Evolutionary conservation across 192 early-diverging fungal species (phyloP), one percentile per base, ranked within the genome.

Genomic region (Entophlyctis helioformis): DNA sequence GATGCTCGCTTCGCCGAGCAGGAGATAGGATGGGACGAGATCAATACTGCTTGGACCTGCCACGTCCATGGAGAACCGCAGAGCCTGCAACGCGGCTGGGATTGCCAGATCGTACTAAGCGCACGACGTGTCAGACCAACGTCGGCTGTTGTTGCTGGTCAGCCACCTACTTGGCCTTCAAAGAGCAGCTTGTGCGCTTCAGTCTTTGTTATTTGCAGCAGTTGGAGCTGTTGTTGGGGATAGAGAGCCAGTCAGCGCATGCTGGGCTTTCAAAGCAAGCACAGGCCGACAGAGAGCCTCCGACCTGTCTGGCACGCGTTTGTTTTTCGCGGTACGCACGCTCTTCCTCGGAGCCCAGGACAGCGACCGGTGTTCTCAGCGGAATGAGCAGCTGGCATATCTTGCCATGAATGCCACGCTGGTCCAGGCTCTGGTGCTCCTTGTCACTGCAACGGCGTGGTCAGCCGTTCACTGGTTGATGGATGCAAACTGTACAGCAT

Each of bases 151-250:
- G 29, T 4, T 31, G 29, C 29, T 31, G 29, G 29, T 11, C 8
- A 18, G 19, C 31, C 38, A 16, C 27, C 33, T 32, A 69, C 66
- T 32, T 69, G 53, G n/a, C 59, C 63, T 49, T 77, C 74, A 59
- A 76, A 77, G 2, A 77, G 56, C 29, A 62, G 59, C 36, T 76
- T 77, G 44, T 77, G 66, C 19, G 74, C 73, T 46, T 77, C 69
- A 0, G 63, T 67, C 38, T 67, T 63, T 4, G 72, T 55, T 18
- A 77, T 19, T 13, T 66, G 50, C 4, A 77, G 52, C 10, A 77
- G 61, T 23, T 72, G 59, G 11, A 51, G 37, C 57, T 69, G 39
- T 5, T 24, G 16, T 16, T 41, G 25, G 15, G 20, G 29, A n/a
- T n/a, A n/a, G n/a, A n/a, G n/a, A n/a, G n/a, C n/a, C n/a, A n/a